Evolutionary conservation across 495 filamentous ascomycete species (phyloP).

Genomic region (Astrothelium macrocarpum): DNA sequence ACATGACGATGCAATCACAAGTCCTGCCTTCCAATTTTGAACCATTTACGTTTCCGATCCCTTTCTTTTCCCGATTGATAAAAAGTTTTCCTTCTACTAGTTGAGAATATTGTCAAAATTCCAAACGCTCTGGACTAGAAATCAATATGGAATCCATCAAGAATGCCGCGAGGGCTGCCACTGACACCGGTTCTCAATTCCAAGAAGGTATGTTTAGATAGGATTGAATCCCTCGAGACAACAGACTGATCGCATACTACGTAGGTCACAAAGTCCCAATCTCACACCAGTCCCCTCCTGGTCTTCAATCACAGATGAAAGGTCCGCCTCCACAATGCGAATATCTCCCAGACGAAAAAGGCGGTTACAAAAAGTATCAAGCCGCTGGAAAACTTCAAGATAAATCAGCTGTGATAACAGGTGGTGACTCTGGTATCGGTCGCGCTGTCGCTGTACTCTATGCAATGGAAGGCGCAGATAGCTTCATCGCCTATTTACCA

Average conservation of each 20-base stretch:
- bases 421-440: constrained; percentile 76
- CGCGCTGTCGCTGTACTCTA: constrained; percentile 69
- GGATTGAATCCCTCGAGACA: background rate
- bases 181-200: constrained; percentile 15
- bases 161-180: background rate
- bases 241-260: background rate
- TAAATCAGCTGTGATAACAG: constrained; percentile 71
- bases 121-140: background rate
- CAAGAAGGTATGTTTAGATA: constrained; percentile 12
- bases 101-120: background rate
- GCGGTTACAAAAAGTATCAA: constrained; percentile 65
- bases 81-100: background rate
- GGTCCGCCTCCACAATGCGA: constrained; percentile 52
- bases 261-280: constrained; percentile 61
- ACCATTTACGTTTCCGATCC: background rate
- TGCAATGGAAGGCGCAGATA: constrained; percentile 74
- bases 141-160: background rate
- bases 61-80: background rate
- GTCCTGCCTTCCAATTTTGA: background rate
- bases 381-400: constrained; percentile 67
- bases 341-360: constrained; percentile 59
- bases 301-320: constrained; percentile 56
- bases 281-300: constrained; percentile 57
- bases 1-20: background rate
- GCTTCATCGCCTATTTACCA: constrained; percentile 63